Conservation (phyloP, 129 eudicot species). For the Helichrysum umbraculigerum region DNA sequence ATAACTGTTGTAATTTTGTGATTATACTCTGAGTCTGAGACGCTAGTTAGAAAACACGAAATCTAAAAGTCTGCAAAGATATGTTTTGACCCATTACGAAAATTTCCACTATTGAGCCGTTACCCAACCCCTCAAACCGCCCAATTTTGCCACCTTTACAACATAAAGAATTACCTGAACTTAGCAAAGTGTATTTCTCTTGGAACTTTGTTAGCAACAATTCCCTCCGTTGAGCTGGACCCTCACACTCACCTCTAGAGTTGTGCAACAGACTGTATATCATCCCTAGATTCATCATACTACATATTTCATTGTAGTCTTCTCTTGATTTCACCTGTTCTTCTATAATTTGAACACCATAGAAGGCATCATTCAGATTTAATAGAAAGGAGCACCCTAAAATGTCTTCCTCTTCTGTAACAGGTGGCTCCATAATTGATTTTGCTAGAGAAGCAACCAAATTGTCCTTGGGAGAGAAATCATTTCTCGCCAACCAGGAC, state of each 20-base stretch:
- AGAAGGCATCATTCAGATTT: slow-evolving; percentile 79
- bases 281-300: slow-evolving; percentile 95
- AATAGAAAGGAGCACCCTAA: slow-evolving; percentile 79
- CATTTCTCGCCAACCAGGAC: slow-evolving; percentile 82
- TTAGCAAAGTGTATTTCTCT: slow-evolving; percentile 58
- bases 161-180: slow-evolving; percentile 57
- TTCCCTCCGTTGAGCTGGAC: slow-evolving; percentile 75
- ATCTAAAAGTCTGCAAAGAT: too few relatives aligned
- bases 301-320: slow-evolving; percentile 69
- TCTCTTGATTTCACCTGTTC: slow-evolving; percentile 65
- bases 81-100: not conserved
- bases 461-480: slow-evolving; percentile 74
- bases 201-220: slow-evolving; percentile 63
- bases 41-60: too few relatives aligned
- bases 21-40: too few relatives aligned
- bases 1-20: too few relatives aligned
- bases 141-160: slow-evolving; percentile 1
- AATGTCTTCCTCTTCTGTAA: slow-evolving; percentile 78
- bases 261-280: slow-evolving; percentile 82
- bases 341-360: slow-evolving; percentile 90
- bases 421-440: slow-evolving; percentile 81
- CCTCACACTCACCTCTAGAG: slow-evolving; percentile 57
- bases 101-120: not conserved
- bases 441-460: slow-evolving; percentile 71
- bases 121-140: not conserved